phyloP scores from a whole-genome alignment of 2,329 filamentous ascomycete genomes.

The Fusarium liriodendri region DNA sequence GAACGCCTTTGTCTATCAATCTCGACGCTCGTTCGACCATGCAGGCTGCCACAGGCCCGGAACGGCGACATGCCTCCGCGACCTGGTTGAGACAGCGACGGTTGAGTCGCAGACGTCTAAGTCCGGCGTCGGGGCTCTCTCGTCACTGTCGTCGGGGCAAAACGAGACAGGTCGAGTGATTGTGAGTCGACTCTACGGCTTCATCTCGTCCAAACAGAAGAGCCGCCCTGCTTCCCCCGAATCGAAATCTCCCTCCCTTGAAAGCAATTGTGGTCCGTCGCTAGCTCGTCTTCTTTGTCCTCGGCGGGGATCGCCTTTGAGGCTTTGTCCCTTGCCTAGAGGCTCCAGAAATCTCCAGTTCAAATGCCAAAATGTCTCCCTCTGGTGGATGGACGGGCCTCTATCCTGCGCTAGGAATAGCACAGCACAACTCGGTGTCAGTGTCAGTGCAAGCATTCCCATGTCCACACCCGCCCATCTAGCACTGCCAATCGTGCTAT shows the following conservation, averaged over 20 bases:
- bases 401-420: constrained; percentile 37
- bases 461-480: constrained; percentile 20
- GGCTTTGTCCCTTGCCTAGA: constrained; percentile 10
- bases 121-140: constrained; percentile 3
- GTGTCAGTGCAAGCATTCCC: constrained; percentile 35
- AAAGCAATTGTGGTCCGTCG: constrained; percentile 4
- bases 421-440: constrained; percentile 19
- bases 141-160: constrained; percentile 11
- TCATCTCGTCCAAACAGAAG: constrained; percentile 10
- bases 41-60: constrained; percentile 16
- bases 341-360: constrained; percentile 17
- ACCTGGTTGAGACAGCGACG: constrained; percentile 41
- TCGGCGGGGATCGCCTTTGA: constrained; percentile 21
- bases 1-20: constrained; percentile 31
- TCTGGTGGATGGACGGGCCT: constrained; percentile 32
- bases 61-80: constrained; percentile 31
- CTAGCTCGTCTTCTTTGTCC: constrained; percentile 13
- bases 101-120: constrained; percentile 12
- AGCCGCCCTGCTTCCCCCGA: constrained; percentile 4
- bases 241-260: constrained; percentile 27
- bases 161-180: constrained; percentile 25
- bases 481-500: constrained; percentile 26
- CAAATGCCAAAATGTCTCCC: constrained; percentile 34
- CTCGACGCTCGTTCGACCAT: constrained; percentile 24
- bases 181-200: constrained; percentile 23